Evolutionary conservation across 257 asterid species (phyloP).

Genomic region (Plantago elongata): DNA sequence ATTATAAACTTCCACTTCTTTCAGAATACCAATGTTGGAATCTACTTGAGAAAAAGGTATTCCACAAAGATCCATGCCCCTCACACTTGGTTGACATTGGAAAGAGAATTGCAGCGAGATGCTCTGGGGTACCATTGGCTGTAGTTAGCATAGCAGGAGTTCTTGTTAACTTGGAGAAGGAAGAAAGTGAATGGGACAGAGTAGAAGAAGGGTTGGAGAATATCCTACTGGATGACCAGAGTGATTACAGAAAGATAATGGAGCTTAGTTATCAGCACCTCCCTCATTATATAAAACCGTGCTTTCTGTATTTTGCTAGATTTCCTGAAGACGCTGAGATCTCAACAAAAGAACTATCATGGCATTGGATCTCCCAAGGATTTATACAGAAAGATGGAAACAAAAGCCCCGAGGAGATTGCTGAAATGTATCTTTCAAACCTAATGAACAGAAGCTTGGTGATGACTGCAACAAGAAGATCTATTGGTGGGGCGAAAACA

Average conservation of each 20-base stretch:
- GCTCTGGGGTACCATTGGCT: background rate
- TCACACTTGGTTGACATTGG: background rate
- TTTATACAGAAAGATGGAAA: background rate
- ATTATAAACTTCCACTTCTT: background rate
- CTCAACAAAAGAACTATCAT: background rate
- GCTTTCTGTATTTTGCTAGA: conserved; percentile 4
- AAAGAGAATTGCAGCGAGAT: conserved; percentile 5
- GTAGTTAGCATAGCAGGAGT: conserved; percentile 2
- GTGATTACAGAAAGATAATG: background rate
- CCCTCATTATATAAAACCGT: background rate
- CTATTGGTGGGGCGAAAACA: background rate
- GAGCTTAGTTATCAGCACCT: background rate
- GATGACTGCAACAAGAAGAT: background rate
- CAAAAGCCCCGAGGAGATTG: background rate
- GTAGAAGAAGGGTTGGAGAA: background rate
- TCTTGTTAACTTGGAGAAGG: background rate
- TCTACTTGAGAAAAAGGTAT: conserved; percentile 1
- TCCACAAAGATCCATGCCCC: background rate
- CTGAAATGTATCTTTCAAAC: background rate
- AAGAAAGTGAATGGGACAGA: background rate
- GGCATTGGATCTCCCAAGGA: conserved; percentile 1
- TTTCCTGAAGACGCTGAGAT: conserved; percentile 1
- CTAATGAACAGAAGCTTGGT: conserved; percentile 3
- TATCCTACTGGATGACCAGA: background rate
- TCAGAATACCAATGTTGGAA: conserved; percentile 1